These are phyloP conservation scores for Rutstroemia sp. DNA, from an alignment of 2,329 filamentous ascomycete genomes.

Conservation along the genomic window DNA sequence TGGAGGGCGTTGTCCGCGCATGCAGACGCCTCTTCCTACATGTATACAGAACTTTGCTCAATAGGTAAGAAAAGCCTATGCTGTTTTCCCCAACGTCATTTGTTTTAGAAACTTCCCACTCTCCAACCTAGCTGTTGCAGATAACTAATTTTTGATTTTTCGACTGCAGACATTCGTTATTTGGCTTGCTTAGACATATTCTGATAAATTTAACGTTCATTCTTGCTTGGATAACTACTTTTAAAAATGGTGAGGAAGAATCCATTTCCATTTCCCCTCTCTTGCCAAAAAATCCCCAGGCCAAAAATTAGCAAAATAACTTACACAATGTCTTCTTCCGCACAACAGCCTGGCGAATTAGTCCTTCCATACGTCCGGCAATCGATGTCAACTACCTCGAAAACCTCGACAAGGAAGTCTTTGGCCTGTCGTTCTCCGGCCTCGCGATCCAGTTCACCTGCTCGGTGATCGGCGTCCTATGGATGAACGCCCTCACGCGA, in stretches of 20 bases:
- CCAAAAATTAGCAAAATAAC: neutral
- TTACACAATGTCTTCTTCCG: neutral
- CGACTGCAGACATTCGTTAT: slow-evolving; percentile 22
- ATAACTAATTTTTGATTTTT: neutral
- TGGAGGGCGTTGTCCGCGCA: slow-evolving; percentile 12
- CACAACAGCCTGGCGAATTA: slow-evolving; percentile 22
- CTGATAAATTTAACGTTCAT: slow-evolving; percentile 26
- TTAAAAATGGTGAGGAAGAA: slow-evolving; percentile 22
- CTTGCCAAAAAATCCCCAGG: neutral
- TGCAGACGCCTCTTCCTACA: slow-evolving; percentile 21
- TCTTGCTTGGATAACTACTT: slow-evolving; percentile 25
- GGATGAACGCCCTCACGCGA: slow-evolving; percentile 24
- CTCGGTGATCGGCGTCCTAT: slow-evolving; percentile 18
- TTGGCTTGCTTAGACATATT: slow-evolving; percentile 24
- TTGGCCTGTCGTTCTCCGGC: slow-evolving; percentile 19
- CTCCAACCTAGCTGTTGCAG: neutral
- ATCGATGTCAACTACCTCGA: slow-evolving; percentile 25
- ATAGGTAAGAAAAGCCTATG: slow-evolving; percentile 14
- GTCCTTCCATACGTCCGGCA: slow-evolving; percentile 21
- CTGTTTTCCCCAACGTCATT: neutral
- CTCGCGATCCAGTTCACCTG: slow-evolving; percentile 19
- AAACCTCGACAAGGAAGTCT: slow-evolving; percentile 18
- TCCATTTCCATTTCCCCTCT: neutral
- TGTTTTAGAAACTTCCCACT: too few species aligned
- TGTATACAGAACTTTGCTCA: slow-evolving; percentile 23